Evolutionary conservation across 768 basidiomycete genomes (phyloP), one percentile per base, ranked within the genome.

Genomic region (Suillus subaureus): DNA sequence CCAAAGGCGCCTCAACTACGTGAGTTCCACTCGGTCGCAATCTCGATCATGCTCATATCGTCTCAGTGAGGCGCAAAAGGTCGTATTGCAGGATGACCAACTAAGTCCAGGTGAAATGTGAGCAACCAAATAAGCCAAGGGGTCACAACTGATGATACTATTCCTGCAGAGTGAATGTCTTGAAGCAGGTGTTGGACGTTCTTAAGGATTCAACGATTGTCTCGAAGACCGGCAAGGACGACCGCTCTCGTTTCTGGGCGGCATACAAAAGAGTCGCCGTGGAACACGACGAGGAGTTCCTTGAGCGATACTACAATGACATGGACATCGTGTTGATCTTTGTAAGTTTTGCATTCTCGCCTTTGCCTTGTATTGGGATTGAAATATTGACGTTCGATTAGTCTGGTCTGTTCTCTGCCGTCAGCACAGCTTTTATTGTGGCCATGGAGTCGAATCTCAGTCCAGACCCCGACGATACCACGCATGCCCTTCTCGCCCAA

Each of bases 251-350:
- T 9, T 35, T 71, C 26, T 70, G 69, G 66, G 66, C 28, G 0
- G 18, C 23, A 26, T 71, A 68, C 54, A 62, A 49, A 16, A 57
- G 31, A n/a, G 64, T 68, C n/a, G 64, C 70, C 5, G 62, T 61
- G 23, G 62, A 66, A 56, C 67, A 69, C 45, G 64, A 73, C 61
- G 40, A 26, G 26, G 66, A 70, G 31, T 63, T 70, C 8, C 37
- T 70, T 6, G 66, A 72, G 4, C 57, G 64, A 33, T 70, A 64
- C 57, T 66, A 9, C 15, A 61, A 63, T 33, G 66, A 68, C 39
- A 64, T 72, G 49, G 68, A 72, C 57, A 67, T 69, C 11, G 58
- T 71, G 21, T 57, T 73, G 1, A 61, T 73, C 56, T 73, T 73
- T 47, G 72, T 73, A 47, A 28, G 72, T 63, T 21, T 35, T 6